A percentile compares a stretch with the other conserved stretches of the same genome.
phyloP scores from a whole-genome alignment of 768 basidiomycete species.

The Boletus rubescentipes region DNA sequence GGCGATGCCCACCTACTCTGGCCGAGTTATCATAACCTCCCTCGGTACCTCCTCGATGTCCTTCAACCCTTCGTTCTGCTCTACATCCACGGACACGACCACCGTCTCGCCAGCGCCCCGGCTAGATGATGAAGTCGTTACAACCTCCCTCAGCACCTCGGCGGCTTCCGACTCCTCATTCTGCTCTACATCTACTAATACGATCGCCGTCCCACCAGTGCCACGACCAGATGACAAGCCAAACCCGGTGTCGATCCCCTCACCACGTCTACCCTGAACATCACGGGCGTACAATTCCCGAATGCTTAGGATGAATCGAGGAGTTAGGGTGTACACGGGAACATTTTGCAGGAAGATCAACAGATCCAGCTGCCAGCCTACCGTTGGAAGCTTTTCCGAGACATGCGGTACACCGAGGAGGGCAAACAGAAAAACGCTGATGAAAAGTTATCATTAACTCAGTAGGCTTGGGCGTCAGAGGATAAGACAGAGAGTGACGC shows the following conservation, averaged over 20 bases:
- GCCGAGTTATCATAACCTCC: too few species aligned
- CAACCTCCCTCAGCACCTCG: too few species aligned
- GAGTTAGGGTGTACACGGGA: neutral
- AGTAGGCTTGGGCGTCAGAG: neutral
- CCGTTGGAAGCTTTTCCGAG: neutral
- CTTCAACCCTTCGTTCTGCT: too few species aligned
- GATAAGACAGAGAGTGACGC: neutral
- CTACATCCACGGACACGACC: too few species aligned
- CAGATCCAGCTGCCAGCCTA: neutral
- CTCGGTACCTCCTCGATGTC: too few species aligned
- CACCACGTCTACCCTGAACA: too few species aligned
- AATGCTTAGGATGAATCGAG: slow-evolving; percentile 2
- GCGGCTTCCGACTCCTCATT: neutral
- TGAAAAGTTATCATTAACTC: neutral
- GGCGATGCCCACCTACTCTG: too few species aligned
- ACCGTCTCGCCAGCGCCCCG: too few species aligned
- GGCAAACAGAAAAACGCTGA: neutral
- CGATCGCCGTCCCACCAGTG: neutral
- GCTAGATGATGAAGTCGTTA: too few species aligned
- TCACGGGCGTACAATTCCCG: neutral
- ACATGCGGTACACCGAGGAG: neutral
- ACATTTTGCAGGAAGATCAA: neutral
- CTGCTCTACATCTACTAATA: neutral
- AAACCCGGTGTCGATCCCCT: too few species aligned
- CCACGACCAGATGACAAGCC: too few species aligned